Evolutionary conservation across 768 basidiomycete genomes (phyloP), one percentile per base, ranked within the genome.

Genomic region (Naematelia encephala): DNA sequence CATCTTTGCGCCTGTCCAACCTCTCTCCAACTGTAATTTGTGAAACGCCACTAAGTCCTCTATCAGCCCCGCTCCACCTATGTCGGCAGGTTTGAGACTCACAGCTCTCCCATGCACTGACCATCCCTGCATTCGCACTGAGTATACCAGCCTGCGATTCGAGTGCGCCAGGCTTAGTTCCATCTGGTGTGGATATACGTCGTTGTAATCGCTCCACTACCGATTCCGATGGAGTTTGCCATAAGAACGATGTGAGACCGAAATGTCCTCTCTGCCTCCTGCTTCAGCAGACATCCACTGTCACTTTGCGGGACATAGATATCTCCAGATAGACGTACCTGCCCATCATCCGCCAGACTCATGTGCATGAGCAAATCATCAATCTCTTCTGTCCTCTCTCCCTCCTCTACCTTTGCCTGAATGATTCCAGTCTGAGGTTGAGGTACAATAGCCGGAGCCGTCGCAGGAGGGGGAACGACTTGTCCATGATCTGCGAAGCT

Each of bases 321-420:
- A n/a, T n/a, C n/a, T n/a, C n/a, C 21, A n/a, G 27, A n/a, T 25
- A 8, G 8, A 22, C 55, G 22, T 48, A 64, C 62, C 54, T 60
- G 51, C 13, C 62, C 58, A 21, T 64, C 59, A 19, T 64, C 62
- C 5, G 62, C 62, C 19, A 64, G 26, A 16, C 56, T 55, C 62
- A 64, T 63, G 34, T 63, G 62, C 62, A 63, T 59, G 47, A 63
- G 46, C 13, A 63, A 30, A 30, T 63, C 62, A 47, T 63, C 62
- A 23, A 63, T 48, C 25, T 63, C 57, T 22, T 57, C 12, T 16
- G 51, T 16, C 2, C 45, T 57, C 56, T 34, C 56, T 14, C 16
- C 45, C 43, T 22, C 58, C 44, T 44, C 60, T 22, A 28, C 16
- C 2, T 11, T 25, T 4, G 16, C 46, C 44, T 47, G 27, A 27